Evolutionary conservation across 2,329 filamentous ascomycete species (phyloP), one percentile per base, ranked within the genome.

Genomic region (Alternaria dauci): DNA sequence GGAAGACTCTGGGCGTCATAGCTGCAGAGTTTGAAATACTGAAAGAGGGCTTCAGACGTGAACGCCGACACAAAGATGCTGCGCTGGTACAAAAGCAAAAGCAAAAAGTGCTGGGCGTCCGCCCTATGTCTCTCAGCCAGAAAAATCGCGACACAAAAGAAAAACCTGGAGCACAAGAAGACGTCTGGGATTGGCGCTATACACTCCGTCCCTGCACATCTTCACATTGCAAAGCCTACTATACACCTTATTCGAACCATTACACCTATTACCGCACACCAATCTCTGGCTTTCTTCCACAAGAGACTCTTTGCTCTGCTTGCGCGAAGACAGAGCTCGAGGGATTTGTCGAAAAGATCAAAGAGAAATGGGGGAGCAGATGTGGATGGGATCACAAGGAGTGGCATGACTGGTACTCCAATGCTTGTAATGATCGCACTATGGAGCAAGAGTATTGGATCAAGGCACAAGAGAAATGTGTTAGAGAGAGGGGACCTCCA

Each of bases 371-470:
- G 65, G 52, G 53, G 2, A 65, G 64, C 36, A 58, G 63, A n/a
- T 67, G 69, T 26, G 66, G 55, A 0, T 71, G 66, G 63, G 63
- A 73, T 32, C 62, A 69, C 7, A 46, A 50, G 8, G 71, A 74
- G 57, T 76, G 72, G 72, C 57, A 66, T 7, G 58, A 62, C 25
- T 76, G 72, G 73, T 66, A 70, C 36, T 61, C 58, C 8, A 67
- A 68, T 28, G 47, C 66, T 1, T 38, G 59, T 1, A 63, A 53
- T 2, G 68, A 74, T 28, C 55, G 75, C 3, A 59, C 62, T 7
- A 62, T 63, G 51, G 73, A 75, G 44, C 12, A 42, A 14, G 70
- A 65, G 26, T 77, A 71, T 42, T 76, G 73, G 74, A 66, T 70
- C 42, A 61, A 61, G 44, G 71, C 73, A 46, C 75, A 77, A 55